A percentile compares a stretch with the other conserved stretches of the same genome.
Evolutionary conservation across 805 yeast genomes (phyloP).

Genomic region (Maudiozyma saulgeensis): DNA sequence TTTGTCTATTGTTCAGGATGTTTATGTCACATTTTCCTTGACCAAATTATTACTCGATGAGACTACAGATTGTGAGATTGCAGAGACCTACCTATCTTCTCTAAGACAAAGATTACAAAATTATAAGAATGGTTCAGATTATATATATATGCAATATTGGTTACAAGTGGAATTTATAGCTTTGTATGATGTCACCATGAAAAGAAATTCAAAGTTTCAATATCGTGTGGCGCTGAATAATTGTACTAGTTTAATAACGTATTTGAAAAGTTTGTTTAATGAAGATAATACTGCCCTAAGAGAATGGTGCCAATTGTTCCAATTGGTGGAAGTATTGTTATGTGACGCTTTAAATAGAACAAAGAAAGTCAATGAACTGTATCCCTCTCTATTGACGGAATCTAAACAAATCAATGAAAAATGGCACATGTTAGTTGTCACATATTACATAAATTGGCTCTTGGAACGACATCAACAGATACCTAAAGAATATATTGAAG

Average conservation of each 20-base stretch:
- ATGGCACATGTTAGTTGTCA: constrained; percentile 13
- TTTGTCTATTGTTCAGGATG: constrained; percentile 22
- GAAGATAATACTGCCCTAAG: not conserved
- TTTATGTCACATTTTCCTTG: constrained; percentile 20
- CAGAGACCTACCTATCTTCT: constrained; percentile 21
- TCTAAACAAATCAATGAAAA: not conserved
- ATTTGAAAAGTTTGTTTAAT: constrained; percentile 2
- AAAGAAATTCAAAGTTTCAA: constrained; percentile 12
- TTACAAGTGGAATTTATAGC: constrained; percentile 18
- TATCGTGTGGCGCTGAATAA: constrained; percentile 19
- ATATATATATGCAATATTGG: constrained; percentile 10
- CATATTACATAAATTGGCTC: constrained; percentile 11
- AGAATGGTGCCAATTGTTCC: constrained; percentile 15
- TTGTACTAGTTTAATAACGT: constrained; percentile 13
- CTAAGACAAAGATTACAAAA: constrained; percentile 18
- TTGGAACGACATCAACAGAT: constrained; percentile 12
- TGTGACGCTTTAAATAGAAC: constrained; percentile 8
- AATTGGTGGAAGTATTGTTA: constrained; percentile 10
- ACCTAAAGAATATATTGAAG: constrained; percentile 2
- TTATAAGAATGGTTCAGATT: constrained; percentile 9
- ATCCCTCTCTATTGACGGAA: constrained; percentile 2
- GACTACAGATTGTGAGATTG: constrained; percentile 23
- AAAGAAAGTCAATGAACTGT: constrained; percentile 6
- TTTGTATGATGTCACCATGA: constrained; percentile 13
- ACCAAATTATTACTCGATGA: constrained; percentile 21